Conservation (phyloP, 805 yeast genomes). For the Yarrowia divulgata region DNA sequence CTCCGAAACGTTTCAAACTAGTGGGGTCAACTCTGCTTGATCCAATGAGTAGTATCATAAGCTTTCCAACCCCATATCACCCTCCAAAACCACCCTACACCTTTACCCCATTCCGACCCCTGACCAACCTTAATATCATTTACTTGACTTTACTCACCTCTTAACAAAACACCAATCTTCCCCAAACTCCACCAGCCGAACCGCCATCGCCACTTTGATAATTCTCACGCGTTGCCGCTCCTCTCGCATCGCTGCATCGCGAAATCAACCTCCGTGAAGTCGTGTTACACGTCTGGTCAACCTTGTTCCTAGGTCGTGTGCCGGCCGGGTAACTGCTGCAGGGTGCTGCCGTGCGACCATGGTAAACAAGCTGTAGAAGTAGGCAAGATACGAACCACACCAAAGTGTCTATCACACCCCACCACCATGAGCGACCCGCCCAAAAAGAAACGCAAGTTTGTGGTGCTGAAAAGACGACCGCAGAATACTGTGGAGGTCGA, state of each 20-base stretch:
- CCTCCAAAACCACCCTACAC: no score
- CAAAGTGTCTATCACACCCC: not conserved
- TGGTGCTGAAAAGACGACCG: slow-evolving; percentile 5
- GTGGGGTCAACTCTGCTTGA: no score
- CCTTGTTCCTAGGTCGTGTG: not conserved
- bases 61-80: no score
- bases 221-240: not conserved
- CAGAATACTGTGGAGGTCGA: not conserved
- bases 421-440: not conserved
- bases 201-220: not conserved
- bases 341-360: not conserved
- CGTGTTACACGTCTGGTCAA: no score
- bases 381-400: no score
- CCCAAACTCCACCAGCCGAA: not conserved
- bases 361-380: not conserved
- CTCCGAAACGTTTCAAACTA: not conserved
- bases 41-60: no score
- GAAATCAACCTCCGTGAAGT: no score
- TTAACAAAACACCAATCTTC: not conserved
- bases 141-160: not conserved
- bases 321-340: slow-evolving; percentile 4
- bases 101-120: no score
- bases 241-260: no score
- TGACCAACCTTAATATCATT: no score
- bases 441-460: slow-evolving; percentile 24